Evolutionary conservation across 2,329 filamentous ascomycete genomes (phyloP).

Genomic region (Cladophialophora psammophila): DNA sequence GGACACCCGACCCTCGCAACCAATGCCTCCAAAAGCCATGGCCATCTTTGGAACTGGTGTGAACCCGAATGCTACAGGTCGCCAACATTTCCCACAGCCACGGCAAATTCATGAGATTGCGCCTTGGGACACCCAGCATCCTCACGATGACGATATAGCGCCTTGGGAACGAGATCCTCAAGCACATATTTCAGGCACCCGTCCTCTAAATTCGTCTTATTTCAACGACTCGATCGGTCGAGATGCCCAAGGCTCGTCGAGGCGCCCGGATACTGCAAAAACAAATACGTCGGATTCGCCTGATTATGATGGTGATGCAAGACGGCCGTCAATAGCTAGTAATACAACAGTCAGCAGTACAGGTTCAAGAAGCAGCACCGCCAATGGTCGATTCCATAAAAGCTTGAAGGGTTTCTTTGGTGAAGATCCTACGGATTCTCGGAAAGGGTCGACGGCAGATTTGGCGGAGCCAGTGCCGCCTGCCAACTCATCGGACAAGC

Average conservation of each 20-base stretch:
- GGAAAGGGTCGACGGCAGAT: constrained; percentile 57
- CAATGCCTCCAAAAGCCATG: constrained; percentile 26
- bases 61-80: constrained; percentile 38
- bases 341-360: constrained; percentile 86
- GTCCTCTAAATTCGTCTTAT: constrained; percentile 38
- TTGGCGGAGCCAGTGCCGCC: constrained; percentile 61
- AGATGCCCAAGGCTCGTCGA: constrained; percentile 70
- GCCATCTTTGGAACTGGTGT: constrained; percentile 34
- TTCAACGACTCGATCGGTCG: constrained; percentile 38
- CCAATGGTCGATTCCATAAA: constrained; percentile 74
- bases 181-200: constrained; percentile 35
- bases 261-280: constrained; percentile 64
- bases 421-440: constrained; percentile 74
- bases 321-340: constrained; percentile 87
- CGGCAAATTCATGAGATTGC: constrained; percentile 42
- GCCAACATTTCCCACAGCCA: constrained; percentile 33
- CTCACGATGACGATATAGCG: constrained; percentile 42
- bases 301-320: constrained; percentile 71
- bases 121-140: constrained; percentile 42
- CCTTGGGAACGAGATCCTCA: constrained; percentile 43
- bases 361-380: constrained; percentile 76
- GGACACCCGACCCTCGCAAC: constrained; percentile 15
- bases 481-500: constrained; percentile 64
- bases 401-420: constrained; percentile 93
- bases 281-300: constrained; percentile 66